Conservation (phyloP, 2,329 filamentous ascomycete species). For the Hymenoscyphus albidus region DNA sequence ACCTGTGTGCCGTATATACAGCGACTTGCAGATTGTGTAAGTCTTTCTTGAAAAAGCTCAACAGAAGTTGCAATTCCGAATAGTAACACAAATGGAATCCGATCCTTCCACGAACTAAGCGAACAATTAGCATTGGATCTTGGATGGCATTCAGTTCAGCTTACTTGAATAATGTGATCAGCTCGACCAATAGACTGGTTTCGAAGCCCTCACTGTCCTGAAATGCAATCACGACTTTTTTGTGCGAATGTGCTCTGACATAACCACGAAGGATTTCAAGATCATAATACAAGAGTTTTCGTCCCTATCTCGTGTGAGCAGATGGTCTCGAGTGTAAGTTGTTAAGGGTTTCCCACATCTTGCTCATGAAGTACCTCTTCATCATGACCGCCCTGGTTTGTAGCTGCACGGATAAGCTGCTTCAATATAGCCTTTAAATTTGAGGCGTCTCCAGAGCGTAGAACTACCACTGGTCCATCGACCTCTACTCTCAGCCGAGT, state of each 20-base stretch:
- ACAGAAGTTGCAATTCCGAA: conserved; percentile 80
- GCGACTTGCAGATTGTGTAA: conserved; percentile 65
- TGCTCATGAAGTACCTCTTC: conserved; percentile 43
- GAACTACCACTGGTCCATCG: conserved; percentile 56
- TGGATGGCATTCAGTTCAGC: conserved; percentile 24
- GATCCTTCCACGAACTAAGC: conserved; percentile 62
- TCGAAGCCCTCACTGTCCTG: conserved; percentile 84
- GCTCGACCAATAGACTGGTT: conserved; percentile 63
- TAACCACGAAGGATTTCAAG: conserved; percentile 65
- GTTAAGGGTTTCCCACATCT: conserved; percentile 41
- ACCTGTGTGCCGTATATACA: conserved; percentile 69
- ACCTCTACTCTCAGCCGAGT: conserved; percentile 47
- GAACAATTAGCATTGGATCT: conserved; percentile 10
- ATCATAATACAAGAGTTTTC: conserved; percentile 72
- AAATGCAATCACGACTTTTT: conserved; percentile 67
- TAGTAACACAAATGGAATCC: conserved; percentile 71
- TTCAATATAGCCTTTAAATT: conserved; percentile 72
- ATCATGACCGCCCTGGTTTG: conserved; percentile 49
- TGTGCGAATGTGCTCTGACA: conserved; percentile 48
- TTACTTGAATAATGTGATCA: conserved; percentile 66
- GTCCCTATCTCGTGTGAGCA: conserved; percentile 42
- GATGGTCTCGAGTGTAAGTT: not conserved
- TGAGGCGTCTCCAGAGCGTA: conserved; percentile 67
- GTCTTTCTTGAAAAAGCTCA: conserved; percentile 70
- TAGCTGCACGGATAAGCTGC: conserved; percentile 66